Conservation (phyloP, 306 rosid species). For the Carpinus fangiana region DNA sequence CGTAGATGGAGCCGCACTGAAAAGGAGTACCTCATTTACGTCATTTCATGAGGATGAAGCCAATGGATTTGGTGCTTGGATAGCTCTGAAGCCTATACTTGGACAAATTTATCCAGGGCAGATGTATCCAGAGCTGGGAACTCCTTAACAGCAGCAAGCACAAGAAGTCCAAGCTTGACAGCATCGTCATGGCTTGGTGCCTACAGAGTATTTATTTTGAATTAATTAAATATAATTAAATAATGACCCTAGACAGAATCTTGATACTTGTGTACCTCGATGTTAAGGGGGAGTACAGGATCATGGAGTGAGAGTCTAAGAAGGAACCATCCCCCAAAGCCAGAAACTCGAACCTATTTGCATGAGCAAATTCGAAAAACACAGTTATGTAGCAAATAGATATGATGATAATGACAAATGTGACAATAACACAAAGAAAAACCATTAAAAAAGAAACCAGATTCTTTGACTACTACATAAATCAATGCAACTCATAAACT, state of each 20-base stretch:
- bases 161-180: constrained; percentile 65
- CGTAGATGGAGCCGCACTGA: constrained; percentile 12
- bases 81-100: constrained; percentile 23
- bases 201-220: constrained; percentile 35
- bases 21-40: constrained; percentile 9
- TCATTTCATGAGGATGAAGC: constrained; percentile 22
- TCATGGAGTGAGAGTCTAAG: constrained; percentile 92
- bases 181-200: constrained; percentile 74
- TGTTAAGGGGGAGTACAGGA: constrained; percentile 96
- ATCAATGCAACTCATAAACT: neutral
- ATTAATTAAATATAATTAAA: constrained; percentile 23
- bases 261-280: constrained; percentile 61
- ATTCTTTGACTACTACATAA: too few species aligned
- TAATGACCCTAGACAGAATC: neutral
- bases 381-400: neutral
- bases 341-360: constrained; percentile 83
- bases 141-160: constrained; percentile 60
- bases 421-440: neutral
- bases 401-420: neutral
- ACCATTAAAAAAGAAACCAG: neutral
- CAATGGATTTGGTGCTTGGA: constrained; percentile 21
- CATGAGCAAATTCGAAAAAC: constrained; percentile 30
- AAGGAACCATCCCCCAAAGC: constrained; percentile 93
- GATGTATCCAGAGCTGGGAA: constrained; percentile 82
- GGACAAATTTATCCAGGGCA: constrained; percentile 69